A percentile compares a stretch with the other conserved stretches of the same genome.
Evolutionary conservation across 2,329 filamentous ascomycete genomes (phyloP).

Genomic region (Talaromyces sp.): DNA sequence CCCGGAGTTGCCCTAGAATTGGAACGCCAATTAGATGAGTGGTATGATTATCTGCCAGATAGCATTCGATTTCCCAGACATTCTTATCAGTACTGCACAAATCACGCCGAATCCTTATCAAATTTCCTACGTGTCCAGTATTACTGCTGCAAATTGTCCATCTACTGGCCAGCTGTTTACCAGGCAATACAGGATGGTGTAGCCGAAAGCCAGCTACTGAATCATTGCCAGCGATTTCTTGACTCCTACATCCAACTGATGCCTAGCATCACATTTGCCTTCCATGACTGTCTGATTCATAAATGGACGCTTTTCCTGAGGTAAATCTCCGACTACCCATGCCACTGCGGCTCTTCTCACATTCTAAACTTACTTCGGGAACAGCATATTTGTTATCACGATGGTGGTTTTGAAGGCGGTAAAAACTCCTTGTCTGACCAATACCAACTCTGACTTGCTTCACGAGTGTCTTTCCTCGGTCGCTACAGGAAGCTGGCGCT

Average conservation of each 20-base stretch:
- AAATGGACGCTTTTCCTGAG: slow-evolving; percentile 17
- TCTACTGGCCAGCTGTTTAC: slow-evolving; percentile 32
- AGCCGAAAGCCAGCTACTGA: slow-evolving; percentile 11
- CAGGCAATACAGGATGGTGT: slow-evolving; percentile 20
- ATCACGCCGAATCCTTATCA: slow-evolving; percentile 8
- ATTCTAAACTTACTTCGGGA: neutral
- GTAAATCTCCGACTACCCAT: slow-evolving; percentile 1
- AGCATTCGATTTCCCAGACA: slow-evolving; percentile 25
- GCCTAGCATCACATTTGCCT: slow-evolving; percentile 18
- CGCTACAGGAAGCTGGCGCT: neutral
- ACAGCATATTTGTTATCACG: slow-evolving; percentile 4
- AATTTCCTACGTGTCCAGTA: slow-evolving; percentile 28
- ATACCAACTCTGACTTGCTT: neutral
- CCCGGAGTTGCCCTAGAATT: slow-evolving; percentile 31
- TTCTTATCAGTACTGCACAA: neutral
- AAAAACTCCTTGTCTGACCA: neutral
- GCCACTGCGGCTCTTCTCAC: neutral
- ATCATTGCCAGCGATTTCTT: slow-evolving; percentile 22
- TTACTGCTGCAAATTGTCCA: slow-evolving; percentile 28
- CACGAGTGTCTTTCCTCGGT: slow-evolving; percentile 7
- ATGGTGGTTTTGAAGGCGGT: neutral
- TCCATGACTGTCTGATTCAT: slow-evolving; percentile 19
- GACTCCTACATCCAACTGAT: slow-evolving; percentile 22
- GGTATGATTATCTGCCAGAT: slow-evolving; percentile 29
- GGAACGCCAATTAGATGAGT: slow-evolving; percentile 30